Evolutionary conservation across 257 asterid species (phyloP).

Genomic region (Ophiorrhiza pumila): DNA sequence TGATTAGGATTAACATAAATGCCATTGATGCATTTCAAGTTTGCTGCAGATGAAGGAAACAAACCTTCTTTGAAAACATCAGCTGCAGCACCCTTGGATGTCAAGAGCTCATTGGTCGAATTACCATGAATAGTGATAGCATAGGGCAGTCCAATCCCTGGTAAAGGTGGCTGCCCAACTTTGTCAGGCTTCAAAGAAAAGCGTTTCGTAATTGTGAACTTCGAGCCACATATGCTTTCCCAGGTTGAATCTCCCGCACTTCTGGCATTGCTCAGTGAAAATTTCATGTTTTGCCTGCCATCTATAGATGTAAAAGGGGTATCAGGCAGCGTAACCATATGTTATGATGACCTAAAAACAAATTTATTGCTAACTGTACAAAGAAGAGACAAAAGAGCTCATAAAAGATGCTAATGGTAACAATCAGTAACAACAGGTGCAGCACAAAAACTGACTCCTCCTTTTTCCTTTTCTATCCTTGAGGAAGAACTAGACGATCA

Average conservation of each 20-base stretch:
- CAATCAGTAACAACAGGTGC: neutral
- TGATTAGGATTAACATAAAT: neutral
- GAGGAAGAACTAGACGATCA: neutral
- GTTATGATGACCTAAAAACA: neutral
- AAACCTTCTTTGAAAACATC: constrained; percentile 55
- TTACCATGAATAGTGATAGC: constrained; percentile 36
- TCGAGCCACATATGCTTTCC: constrained; percentile 46
- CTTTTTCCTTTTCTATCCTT: neutral
- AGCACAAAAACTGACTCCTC: neutral
- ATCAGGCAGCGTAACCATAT: neutral
- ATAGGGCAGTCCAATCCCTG: constrained; percentile 44
- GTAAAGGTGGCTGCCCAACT: constrained; percentile 42
- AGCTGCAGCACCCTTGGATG: constrained; percentile 43
- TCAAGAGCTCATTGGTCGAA: constrained; percentile 37
- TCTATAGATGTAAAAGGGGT: constrained; percentile 34
- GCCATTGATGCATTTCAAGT: neutral
- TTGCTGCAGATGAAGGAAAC: constrained; percentile 21
- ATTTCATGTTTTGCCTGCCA: constrained; percentile 55
- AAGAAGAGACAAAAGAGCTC: neutral
- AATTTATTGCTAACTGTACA: neutral
- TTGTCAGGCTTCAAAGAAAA: constrained; percentile 38
- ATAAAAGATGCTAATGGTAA: neutral
- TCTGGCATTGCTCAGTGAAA: constrained; percentile 43
- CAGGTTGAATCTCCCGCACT: constrained; percentile 38
- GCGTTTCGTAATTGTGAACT: constrained; percentile 62